Percentiles rank a stretch among this genome's conserved stretches.
These are phyloP conservation scores for Erigeron canadensis DNA, from an alignment of 129 eudicot genomes.

Conservation along the genomic window DNA sequence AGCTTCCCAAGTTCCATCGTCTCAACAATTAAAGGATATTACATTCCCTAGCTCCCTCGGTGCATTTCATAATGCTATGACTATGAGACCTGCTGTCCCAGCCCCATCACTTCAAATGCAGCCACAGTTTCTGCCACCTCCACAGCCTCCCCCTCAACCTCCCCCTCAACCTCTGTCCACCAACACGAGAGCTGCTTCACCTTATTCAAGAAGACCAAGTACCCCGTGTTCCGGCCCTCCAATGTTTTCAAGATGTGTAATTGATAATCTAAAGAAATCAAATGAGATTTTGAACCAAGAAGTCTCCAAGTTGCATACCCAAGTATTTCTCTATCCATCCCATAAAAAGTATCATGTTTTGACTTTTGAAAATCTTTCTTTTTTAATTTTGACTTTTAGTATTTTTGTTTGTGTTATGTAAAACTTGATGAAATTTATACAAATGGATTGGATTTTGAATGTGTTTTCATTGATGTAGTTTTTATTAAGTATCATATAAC, in stretches of 20 bases:
- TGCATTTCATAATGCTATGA: conserved; percentile 54
- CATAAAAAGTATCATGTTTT: too few species aligned
- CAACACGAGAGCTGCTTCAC: conserved; percentile 53
- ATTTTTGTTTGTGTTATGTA: too few species aligned
- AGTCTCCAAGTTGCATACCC: conserved; percentile 59
- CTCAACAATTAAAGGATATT: conserved; percentile 57
- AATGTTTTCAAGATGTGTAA: conserved; percentile 66
- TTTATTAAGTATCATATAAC: too few species aligned
- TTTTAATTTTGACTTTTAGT: too few species aligned
- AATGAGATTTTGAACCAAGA: conserved; percentile 67
- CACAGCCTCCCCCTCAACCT: conserved; percentile 25
- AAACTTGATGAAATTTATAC: too few species aligned
- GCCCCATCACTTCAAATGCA: conserved; percentile 29
- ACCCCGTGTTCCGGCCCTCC: conserved; percentile 69
- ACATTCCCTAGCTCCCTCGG: conserved; percentile 76
- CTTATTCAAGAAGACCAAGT: conserved; percentile 67
- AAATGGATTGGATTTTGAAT: too few species aligned
- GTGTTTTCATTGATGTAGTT: too few species aligned
- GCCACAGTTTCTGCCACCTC: conserved; percentile 35
- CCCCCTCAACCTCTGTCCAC: conserved; percentile 30
- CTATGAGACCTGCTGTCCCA: conserved; percentile 41
- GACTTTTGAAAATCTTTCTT: too few species aligned
- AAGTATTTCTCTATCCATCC: conserved; percentile 44
- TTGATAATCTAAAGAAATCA: conserved; percentile 68
- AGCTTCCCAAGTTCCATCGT: conserved; percentile 72